phyloP scores from a whole-genome alignment of 1,284 basidiomycete species.

The Hortiboletus rubellus region DNA sequence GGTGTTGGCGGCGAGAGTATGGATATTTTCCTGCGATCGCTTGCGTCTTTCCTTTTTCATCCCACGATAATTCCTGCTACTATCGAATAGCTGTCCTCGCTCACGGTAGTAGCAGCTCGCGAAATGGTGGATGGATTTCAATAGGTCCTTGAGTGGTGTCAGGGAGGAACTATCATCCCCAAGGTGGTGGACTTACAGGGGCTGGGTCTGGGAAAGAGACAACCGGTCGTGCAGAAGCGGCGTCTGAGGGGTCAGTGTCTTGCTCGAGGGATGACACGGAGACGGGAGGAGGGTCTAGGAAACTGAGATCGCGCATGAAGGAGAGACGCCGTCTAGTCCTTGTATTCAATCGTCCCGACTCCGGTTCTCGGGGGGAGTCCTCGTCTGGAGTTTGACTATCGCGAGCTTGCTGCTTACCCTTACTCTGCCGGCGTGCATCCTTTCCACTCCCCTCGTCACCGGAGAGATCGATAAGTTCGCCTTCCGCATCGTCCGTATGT shows the following conservation, averaged over 20 bases:
- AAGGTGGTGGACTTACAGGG: constrained; percentile 41
- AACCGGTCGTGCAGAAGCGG: neutral
- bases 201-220: constrained; percentile 41
- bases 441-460: constrained; percentile 11
- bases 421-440: constrained; percentile 8
- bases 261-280: constrained; percentile 14
- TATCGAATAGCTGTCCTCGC: constrained; percentile 57
- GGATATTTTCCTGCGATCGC: constrained; percentile 21
- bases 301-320: constrained; percentile 43
- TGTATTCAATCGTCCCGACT: constrained; percentile 12
- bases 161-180: constrained; percentile 6
- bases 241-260: neutral
- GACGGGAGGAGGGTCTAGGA: constrained; percentile 26
- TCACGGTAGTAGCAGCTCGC: constrained; percentile 62
- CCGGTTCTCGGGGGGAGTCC: constrained; percentile 9
- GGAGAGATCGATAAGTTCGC: constrained; percentile 25
- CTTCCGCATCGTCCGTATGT: constrained; percentile 23
- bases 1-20: constrained; percentile 21
- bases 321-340: constrained; percentile 41
- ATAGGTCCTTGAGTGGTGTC: constrained; percentile 51
- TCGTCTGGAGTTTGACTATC: constrained; percentile 7
- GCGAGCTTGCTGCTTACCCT: constrained; percentile 29
- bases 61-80: constrained; percentile 46
- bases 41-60: constrained; percentile 37
- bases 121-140: constrained; percentile 70